phyloP scores from a whole-genome alignment of 2,329 filamentous ascomycete species.

The Fusarium musae region DNA sequence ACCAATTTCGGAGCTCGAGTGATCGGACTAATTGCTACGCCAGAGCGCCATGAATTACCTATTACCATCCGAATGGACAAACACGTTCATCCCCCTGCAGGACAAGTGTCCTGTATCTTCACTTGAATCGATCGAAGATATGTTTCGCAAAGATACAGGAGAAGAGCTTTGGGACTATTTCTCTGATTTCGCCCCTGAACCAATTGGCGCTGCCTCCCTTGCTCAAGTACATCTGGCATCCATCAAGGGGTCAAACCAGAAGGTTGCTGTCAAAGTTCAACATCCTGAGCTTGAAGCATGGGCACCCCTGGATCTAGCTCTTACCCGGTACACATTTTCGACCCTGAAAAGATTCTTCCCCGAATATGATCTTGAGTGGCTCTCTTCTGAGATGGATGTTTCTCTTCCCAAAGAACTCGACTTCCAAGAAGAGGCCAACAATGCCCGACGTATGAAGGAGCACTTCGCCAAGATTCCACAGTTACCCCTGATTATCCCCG shows the following conservation, averaged over 20 bases:
- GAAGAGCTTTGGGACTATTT: slow-evolving; percentile 84
- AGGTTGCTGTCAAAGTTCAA: slow-evolving; percentile 96
- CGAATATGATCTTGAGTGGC: slow-evolving; percentile 96
- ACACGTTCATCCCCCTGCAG: slow-evolving; percentile 94
- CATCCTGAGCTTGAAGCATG: slow-evolving; percentile 91
- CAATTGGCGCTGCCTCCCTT: slow-evolving; percentile 92
- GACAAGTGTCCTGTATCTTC: slow-evolving; percentile 96
- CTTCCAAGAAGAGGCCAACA: slow-evolving; percentile 85
- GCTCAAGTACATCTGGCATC: slow-evolving; percentile 94
- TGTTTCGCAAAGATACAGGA: slow-evolving; percentile 89
- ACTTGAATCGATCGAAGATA: slow-evolving; percentile 83
- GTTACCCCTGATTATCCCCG: slow-evolving; percentile 87
- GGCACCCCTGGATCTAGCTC: slow-evolving; percentile 85
- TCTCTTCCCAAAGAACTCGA: slow-evolving; percentile 93
- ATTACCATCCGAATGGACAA: slow-evolving; percentile 90
- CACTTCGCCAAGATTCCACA: slow-evolving; percentile 82
- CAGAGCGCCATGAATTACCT: slow-evolving; percentile 95
- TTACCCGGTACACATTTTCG: slow-evolving; percentile 90
- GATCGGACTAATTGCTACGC: slow-evolving; percentile 41
- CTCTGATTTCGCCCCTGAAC: slow-evolving; percentile 80
- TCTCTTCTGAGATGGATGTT: slow-evolving; percentile 90
- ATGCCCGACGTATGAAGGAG: slow-evolving; percentile 80
- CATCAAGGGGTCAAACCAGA: slow-evolving; percentile 82
- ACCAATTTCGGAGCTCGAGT: background rate
- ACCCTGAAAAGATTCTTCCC: slow-evolving; percentile 94